Base-by-base conservation (phyloP, 2,329 filamentous ascomycete species). In the Hypoxylon sp. region DNA sequence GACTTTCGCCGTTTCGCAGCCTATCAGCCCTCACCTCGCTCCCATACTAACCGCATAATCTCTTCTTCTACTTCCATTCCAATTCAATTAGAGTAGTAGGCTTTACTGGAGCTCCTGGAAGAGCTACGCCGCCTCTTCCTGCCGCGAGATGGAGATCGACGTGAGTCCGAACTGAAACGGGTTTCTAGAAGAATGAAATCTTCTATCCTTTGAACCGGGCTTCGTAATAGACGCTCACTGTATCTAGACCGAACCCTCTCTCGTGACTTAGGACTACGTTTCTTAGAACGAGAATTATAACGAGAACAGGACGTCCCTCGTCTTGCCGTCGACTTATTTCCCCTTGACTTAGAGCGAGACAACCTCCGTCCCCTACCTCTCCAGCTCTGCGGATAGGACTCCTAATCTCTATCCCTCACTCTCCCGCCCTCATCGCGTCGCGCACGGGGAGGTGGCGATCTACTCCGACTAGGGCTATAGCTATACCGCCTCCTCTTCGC, bases 401-500 rank as follows among this genome's bases (percentile, higher is more conserved):
- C 35, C 56, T 71, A 71, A 46, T 46, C 60, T 29, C 69, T 71
- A 53, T 27, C 48, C 17, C 50, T 58, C 13, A 44, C 46, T 46
- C 60, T 67, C 24, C 15, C 44, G 6, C 44, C 54, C 6, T 35
- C 35, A 47, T 50, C 60, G 21, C 48, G 32, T 50, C 37, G 57
- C 1, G 46, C 50, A 11, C 61, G 69, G 3, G 52, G 32, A 15
- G 63, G 69, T 27, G 61, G 55, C 19, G 62, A 66, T 50, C 60
- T 54, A 37, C 68, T 46, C 17, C 27, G 17, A 13, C 54, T 69
- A 8, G 54, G 48, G 64, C 70, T 67, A 17, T 51, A 62, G 27
- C 70, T 71, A 35, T 72, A 72, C 37, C 70, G 63, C 19, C 70
- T 71, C 39, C 64, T 68, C 66, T 71, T 72, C n/a, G 51, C 57